Conservation (phyloP, 2,329 filamentous ascomycete genomes). For the Hortaea sp. region DNA sequence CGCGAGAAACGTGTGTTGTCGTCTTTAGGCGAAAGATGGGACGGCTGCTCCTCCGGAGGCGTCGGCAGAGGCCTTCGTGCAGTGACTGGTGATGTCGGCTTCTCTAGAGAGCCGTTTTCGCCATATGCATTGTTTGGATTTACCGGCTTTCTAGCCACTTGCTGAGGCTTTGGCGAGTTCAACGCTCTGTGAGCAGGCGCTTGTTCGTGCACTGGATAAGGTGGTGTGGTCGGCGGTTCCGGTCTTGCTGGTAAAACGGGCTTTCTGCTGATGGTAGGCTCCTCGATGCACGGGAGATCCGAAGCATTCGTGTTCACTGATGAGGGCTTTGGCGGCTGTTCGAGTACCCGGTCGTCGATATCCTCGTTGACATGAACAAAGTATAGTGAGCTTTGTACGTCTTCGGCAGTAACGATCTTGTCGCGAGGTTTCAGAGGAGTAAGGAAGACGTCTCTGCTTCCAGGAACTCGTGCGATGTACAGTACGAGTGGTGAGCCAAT, state of each 20-base stretch:
- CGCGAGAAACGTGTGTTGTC: constrained; percentile 15
- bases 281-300: constrained; percentile 18
- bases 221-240: constrained; percentile 2
- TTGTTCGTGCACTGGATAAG: constrained; percentile 10
- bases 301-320: neutral
- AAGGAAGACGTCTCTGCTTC: constrained; percentile 84
- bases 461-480: constrained; percentile 89
- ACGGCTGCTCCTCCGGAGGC: constrained; percentile 14
- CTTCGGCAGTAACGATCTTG: constrained; percentile 80
- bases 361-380: constrained; percentile 68
- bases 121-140: neutral
- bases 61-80: constrained; percentile 16
- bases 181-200: constrained; percentile 4
- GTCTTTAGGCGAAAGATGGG: constrained; percentile 11
- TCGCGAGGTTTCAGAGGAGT: constrained; percentile 80
- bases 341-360: constrained; percentile 41
- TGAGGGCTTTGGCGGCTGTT: neutral
- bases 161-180: constrained; percentile 6
- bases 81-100: constrained; percentile 9
- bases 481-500: constrained; percentile 64
- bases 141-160: constrained; percentile 17
- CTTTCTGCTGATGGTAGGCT: constrained; percentile 7
- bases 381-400: constrained; percentile 80
- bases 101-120: constrained; percentile 3
- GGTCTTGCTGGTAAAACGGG: neutral